Base-by-base conservation (phyloP, 73 alveolate species). In the Blepharisma stoltei region DNA sequence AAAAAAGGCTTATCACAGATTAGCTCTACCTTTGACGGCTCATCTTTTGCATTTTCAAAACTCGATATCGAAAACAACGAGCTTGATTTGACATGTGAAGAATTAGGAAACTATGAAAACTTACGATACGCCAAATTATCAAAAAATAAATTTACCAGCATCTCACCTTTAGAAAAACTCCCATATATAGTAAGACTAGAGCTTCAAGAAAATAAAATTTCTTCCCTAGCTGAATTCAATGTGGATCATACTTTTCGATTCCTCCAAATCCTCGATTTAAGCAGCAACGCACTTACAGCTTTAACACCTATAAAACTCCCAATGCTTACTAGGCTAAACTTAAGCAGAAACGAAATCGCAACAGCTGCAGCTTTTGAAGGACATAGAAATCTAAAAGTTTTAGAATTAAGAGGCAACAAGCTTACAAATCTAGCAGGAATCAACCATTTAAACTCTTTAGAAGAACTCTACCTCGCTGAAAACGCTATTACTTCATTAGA, bases 61-160 rank as follows among this genome's bases (percentile, higher is more conserved):
- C 78, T 92, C 71, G 89, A 77, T 70, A 80, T 86, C 38, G 93
- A 89, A 77, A 94, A 89, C 84, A 89, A 89, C 53, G 98, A 92
- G 52, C 81, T 92, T 6, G 95, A 92, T 21, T 92, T 68, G 55
- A 46, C 87, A 55, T 90, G 95, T 65, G 92, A 89, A 38, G 86
- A 65, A 38, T 47, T 92, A 6, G 77, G 86, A 82, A 70, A 81
- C 37, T 92, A 76, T 70, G 54, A 25, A 32, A 70, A 89, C 75
- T 54, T 92, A 37, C 60, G 95, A 27, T 81, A 69, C 14, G 68
- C 89, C 37, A 86, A 70, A 65, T 54, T 90, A 47, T 60, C 88
- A 27, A 78, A 89, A 54, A 92, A 92, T 71, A 78, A 89, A 54
- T 78, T 89, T 54, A 54, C 77, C 41, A 92, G 81, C 45, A 88